These are phyloP conservation scores for Sugiyamaella castrensis DNA, from an alignment of 1,139 yeast species.

Conservation along the genomic window DNA sequence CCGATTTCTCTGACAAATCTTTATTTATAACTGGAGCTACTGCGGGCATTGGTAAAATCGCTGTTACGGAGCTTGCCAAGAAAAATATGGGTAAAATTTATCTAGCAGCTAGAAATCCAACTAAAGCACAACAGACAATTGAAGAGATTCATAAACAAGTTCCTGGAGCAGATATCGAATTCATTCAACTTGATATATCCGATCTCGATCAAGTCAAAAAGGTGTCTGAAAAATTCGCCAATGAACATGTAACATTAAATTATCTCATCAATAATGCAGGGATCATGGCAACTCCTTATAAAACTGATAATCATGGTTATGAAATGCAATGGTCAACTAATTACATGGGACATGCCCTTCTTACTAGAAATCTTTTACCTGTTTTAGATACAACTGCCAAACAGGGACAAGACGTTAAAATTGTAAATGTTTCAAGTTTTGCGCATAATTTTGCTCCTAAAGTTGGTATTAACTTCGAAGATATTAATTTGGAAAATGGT, in stretches of 20 bases:
- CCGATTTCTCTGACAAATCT: constrained; percentile 42
- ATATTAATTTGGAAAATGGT: constrained; percentile 17
- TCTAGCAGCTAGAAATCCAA: constrained; percentile 28
- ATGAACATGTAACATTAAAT: constrained; percentile 29
- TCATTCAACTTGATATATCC: constrained; percentile 41
- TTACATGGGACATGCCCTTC: constrained; percentile 17
- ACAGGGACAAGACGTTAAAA: constrained; percentile 44
- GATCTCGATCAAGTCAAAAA: constrained; percentile 48
- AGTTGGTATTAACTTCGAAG: constrained; percentile 29
- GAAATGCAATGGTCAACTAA: constrained; percentile 19
- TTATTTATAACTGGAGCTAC: constrained; percentile 32
- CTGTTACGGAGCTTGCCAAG: constrained; percentile 23
- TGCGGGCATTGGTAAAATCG: constrained; percentile 30
- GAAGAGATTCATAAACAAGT: constrained; percentile 32
- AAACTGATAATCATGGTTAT: constrained; percentile 12
- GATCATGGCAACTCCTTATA: constrained; percentile 19
- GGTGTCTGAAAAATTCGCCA: constrained; percentile 39
- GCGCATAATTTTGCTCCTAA: constrained; percentile 47
- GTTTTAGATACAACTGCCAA: constrained; percentile 9
- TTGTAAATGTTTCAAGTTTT: constrained; percentile 66
- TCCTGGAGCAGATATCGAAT: constrained; percentile 27
- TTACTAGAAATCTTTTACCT: constrained; percentile 13
- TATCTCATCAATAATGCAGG: constrained; percentile 21
- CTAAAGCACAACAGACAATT: constrained; percentile 39
- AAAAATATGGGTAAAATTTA: constrained; percentile 28